phyloP scores from a whole-genome alignment of 2,329 filamentous ascomycete species.

The Fusarium odoratissimum region DNA sequence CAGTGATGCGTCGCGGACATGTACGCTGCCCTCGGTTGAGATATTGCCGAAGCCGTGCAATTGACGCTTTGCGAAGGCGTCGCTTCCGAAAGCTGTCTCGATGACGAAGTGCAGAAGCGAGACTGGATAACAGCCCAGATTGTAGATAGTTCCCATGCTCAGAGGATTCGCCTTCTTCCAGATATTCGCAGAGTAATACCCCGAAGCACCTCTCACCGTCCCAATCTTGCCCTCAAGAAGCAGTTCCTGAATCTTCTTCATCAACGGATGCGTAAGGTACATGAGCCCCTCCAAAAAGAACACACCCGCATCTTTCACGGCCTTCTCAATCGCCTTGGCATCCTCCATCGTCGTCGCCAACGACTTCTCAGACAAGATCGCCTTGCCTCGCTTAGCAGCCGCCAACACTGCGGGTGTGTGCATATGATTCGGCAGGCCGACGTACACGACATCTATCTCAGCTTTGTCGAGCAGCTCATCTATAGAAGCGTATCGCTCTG shows the following conservation, averaged over 20 bases:
- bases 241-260: constrained; percentile 2
- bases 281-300: constrained; percentile 14
- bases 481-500: constrained; percentile 2
- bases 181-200: constrained; percentile 18
- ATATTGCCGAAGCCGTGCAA: constrained; percentile 6
- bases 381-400: constrained; percentile 18
- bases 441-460: constrained; percentile 13
- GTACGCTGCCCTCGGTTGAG: background rate
- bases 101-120: constrained; percentile 6
- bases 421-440: constrained; percentile 23
- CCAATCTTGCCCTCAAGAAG: constrained; percentile 4
- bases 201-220: background rate
- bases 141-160: constrained; percentile 15
- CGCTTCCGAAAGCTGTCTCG: background rate
- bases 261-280: constrained; percentile 10
- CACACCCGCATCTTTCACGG: background rate
- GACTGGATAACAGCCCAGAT: constrained; percentile 3
- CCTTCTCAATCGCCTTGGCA: background rate
- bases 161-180: constrained; percentile 19
- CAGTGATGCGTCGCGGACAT: constrained; percentile 14
- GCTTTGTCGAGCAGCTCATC: constrained; percentile 8
- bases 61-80: background rate
- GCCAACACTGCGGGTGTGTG: constrained; percentile 17
- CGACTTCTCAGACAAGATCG: constrained; percentile 13
- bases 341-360: constrained; percentile 16